Evolutionary conservation across 805 yeast genomes (phyloP), one percentile per base, ranked within the genome.

Genomic region (Middelhovenomyces tepae): DNA sequence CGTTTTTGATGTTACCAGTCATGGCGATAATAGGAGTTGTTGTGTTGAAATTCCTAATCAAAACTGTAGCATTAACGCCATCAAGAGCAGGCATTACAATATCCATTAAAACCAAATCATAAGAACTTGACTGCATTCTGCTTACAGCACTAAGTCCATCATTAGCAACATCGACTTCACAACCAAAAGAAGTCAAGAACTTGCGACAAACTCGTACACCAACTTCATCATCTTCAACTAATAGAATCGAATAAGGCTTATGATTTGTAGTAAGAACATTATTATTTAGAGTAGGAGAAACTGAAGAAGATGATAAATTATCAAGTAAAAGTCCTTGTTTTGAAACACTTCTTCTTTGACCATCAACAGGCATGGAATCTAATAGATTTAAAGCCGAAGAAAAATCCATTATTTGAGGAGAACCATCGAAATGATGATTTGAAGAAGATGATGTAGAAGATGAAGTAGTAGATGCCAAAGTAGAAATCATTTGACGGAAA

Each of bases 121-220:
- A 74, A 33, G 48, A 52, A 10, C 52, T 45, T 9, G 14, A 87
- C 86, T 48, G 95, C 85, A 61, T 84, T 85, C 46, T 78, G 21
- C 75, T 70, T 27, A 91, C 85, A 2, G 95, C 95, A 22, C 83
- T 77, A 7, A 89, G 59, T 0, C 98, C 99, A 59, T 89, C 96
- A 4, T 85, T 79, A 0, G 84, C 96, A 13, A 86, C 84, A 29
- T 91, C 89, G 4, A 89, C 95, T 9, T 85, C 76, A 54, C 95
- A 87, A 0, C 96, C 96, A 53, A 82, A 85, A 49, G 84, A 82
- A 51, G 74, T 72, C 37, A 91, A 56, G 50, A 91, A 84, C 53
- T 83, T 82, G 7, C 82, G 67, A 46, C 95, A 83, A 7, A 89
- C 64, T 42, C 80, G 83, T 34, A 85, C 80, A 46, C 95, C 81